Percentiles rank a stretch among this genome's conserved stretches.
Evolutionary conservation across 257 asterid species (phyloP).

Genomic region (Capsicum pubescens): DNA sequence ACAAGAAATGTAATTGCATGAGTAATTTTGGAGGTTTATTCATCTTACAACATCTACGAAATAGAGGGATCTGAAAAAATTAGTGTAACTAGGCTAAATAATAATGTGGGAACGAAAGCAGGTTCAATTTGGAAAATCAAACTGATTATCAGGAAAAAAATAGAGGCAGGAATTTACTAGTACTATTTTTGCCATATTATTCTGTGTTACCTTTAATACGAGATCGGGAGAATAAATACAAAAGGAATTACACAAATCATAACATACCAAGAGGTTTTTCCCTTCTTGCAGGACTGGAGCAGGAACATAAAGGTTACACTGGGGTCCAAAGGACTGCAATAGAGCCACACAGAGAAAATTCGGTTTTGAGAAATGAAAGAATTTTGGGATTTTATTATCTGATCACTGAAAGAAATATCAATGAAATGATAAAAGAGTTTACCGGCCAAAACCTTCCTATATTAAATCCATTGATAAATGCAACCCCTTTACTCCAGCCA

Average conservation of each 20-base stretch:
- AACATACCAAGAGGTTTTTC: slow-evolving; percentile 69
- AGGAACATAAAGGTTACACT: slow-evolving; percentile 87
- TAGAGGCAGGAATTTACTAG: background rate
- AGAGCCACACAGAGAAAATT: slow-evolving; percentile 31
- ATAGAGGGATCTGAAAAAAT: background rate
- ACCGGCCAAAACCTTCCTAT: slow-evolving; percentile 98
- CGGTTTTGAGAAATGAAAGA: slow-evolving; percentile 6
- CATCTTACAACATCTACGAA: background rate
- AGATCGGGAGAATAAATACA: background rate
- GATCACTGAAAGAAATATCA: slow-evolving; percentile 8
- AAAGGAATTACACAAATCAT: background rate
- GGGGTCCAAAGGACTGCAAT: slow-evolving; percentile 87
- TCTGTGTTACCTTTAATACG: background rate
- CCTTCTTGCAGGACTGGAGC: slow-evolving; percentile 85
- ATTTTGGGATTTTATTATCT: background rate
- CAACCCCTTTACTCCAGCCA: slow-evolving; percentile 95
- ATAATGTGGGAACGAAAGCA: background rate
- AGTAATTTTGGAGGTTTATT: background rate
- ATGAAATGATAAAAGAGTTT: slow-evolving; percentile 27
- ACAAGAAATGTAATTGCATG: slow-evolving; percentile 16
- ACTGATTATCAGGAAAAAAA: background rate
- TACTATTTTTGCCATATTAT: background rate
- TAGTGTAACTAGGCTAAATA: background rate
- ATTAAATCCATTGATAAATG: slow-evolving; percentile 69
- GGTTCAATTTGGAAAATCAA: slow-evolving; percentile 3